A percentile compares a stretch with the other conserved stretches of the same genome.
These are phyloP conservation scores for Clathrus columnatus DNA, from an alignment of 768 basidiomycete species.

Conservation along the genomic window DNA sequence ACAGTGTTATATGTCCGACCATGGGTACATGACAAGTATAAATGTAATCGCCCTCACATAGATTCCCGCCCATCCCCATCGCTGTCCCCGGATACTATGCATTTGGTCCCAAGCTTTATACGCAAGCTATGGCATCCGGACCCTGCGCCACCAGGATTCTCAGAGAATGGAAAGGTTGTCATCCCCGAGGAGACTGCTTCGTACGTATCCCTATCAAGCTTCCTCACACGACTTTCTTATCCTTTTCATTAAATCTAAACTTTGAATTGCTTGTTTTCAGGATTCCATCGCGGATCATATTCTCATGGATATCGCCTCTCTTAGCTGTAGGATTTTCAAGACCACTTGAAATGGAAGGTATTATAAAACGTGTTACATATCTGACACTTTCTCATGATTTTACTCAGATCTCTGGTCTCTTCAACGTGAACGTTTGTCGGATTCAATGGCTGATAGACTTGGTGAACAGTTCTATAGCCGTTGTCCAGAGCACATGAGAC, in stretches of 20 bases:
- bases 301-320: constrained; percentile 48
- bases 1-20: too few species aligned
- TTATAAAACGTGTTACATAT: too few species aligned
- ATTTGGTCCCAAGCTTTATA: not conserved
- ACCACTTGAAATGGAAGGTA: constrained; percentile 51
- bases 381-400: not conserved
- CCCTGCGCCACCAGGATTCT: constrained; percentile 45
- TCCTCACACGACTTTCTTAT: constrained; percentile 6
- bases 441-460: constrained; percentile 30
- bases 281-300: constrained; percentile 35
- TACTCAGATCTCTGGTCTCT: constrained; percentile 56
- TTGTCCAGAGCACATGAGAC: constrained; percentile 41
- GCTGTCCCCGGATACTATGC: too few species aligned
- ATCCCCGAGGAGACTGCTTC: constrained; percentile 32
- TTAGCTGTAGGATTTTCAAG: constrained; percentile 50
- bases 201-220: constrained; percentile 18
- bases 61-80: too few species aligned
- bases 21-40: too few species aligned
- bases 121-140: constrained; percentile 11
- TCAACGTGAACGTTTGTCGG: constrained; percentile 30
- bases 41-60: too few species aligned
- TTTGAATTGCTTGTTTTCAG: constrained; percentile 24
- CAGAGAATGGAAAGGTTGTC: constrained; percentile 27
- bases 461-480: constrained; percentile 41
- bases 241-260: too few species aligned